Evolutionary conservation across 495 filamentous ascomycete genomes (phyloP).

Genomic region (Penicillium manginii): DNA sequence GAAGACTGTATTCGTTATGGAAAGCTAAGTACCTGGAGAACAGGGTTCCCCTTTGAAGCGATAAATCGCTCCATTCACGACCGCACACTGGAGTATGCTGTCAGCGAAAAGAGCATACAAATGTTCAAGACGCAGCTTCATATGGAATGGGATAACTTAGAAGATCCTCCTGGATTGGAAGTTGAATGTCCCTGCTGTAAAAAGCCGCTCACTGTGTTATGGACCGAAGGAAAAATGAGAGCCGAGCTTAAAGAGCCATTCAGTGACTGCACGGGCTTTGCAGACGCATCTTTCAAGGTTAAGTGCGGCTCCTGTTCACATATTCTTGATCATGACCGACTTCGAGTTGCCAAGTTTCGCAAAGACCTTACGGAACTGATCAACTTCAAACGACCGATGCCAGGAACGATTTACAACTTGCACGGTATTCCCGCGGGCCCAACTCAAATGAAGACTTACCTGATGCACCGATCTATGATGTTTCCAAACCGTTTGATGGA

Average conservation of each 20-base stretch:
- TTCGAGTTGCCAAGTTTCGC: conserved; percentile 59
- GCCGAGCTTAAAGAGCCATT: conserved; percentile 18
- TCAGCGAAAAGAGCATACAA: conserved; percentile 44
- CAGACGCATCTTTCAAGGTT: conserved; percentile 58
- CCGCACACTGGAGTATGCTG: conserved; percentile 61
- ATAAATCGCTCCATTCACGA: conserved; percentile 66
- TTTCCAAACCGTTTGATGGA: conserved; percentile 63
- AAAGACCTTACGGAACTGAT: conserved; percentile 53
- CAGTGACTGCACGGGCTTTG: conserved; percentile 53
- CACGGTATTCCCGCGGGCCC: conserved; percentile 35
- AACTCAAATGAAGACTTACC: neutral
- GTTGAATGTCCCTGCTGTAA: conserved; percentile 63
- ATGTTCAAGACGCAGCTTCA: conserved; percentile 57
- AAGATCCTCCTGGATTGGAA: conserved; percentile 51
- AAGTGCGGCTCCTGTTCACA: conserved; percentile 49
- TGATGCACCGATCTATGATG: conserved; percentile 30
- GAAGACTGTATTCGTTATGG: conserved; percentile 75
- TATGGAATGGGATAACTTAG: conserved; percentile 60
- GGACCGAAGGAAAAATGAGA: conserved; percentile 28
- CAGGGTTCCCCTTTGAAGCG: conserved; percentile 70
- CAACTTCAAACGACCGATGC: conserved; percentile 52
- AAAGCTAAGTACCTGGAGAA: conserved; percentile 60
- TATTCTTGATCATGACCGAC: conserved; percentile 52
- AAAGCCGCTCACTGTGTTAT: conserved; percentile 17
- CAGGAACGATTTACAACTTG: conserved; percentile 59